Conservation (phyloP, 1,139 yeast genomes). For the Yamadazyma diospyri region DNA sequence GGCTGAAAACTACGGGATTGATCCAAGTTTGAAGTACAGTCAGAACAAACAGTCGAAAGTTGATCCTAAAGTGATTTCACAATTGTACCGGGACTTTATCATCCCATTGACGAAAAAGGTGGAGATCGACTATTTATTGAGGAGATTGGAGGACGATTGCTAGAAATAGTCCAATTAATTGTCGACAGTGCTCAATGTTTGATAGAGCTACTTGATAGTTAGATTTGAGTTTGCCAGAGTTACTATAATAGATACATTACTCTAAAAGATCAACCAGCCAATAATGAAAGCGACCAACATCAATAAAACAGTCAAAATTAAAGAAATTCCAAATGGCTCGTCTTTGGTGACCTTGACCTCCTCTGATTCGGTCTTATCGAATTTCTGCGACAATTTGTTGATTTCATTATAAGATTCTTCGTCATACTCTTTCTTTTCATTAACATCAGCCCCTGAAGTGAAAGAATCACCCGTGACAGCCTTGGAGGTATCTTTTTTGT, state of each 20-base stretch:
- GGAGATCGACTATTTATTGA: conserved; percentile 83
- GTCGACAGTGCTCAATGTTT: no score
- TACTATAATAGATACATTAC: no score
- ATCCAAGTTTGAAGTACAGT: conserved; percentile 71
- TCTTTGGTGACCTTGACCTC: conserved; percentile 13
- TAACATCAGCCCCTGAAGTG: conserved; percentile 12
- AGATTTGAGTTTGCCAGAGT: no score
- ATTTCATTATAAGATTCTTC: conserved; percentile 38
- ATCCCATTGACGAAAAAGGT: conserved; percentile 94
- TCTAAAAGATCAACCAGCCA: conserved; percentile 56
- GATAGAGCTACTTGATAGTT: no score
- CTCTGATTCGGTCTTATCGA: conserved; percentile 25
- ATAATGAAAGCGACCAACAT: conserved; percentile 55
- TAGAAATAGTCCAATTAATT: conserved; percentile 2
- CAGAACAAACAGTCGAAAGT: conserved; percentile 74
- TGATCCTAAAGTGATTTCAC: conserved; percentile 74
- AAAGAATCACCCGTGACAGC: conserved; percentile 10
- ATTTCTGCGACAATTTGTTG: conserved; percentile 40
- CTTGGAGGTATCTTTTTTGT: conserved; percentile 15
- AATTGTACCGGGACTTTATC: conserved; percentile 79
- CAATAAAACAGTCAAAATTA: conserved; percentile 49
- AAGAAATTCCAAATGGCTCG: conserved; percentile 44
- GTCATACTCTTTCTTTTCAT: conserved; percentile 4
- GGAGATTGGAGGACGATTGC: conserved; percentile 68
- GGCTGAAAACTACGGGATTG: conserved; percentile 84